Percentiles rank a stretch among this genome's conserved stretches.
These are phyloP conservation scores for Didymellaceae sp. DNA, from an alignment of 2,329 filamentous ascomycete genomes.

Conservation along the genomic window DNA sequence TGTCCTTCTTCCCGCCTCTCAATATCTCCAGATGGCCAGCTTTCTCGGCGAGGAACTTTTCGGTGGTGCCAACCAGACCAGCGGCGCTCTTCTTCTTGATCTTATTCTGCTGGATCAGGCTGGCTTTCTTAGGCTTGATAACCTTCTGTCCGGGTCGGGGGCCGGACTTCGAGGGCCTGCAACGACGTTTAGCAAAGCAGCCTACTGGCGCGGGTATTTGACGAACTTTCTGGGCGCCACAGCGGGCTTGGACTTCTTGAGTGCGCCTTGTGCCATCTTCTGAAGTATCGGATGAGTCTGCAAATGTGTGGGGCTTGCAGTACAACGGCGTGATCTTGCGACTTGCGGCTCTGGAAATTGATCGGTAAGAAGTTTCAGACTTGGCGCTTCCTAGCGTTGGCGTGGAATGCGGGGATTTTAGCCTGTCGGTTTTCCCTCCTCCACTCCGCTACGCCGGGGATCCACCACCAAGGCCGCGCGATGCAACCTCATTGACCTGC, in stretches of 20 bases:
- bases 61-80: slow-evolving; percentile 70
- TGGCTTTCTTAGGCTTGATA: slow-evolving; percentile 71
- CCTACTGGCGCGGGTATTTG: neutral
- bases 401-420: slow-evolving; percentile 35
- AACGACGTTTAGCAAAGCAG: slow-evolving; percentile 11
- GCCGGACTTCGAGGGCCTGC: slow-evolving; percentile 48
- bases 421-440: slow-evolving; percentile 34
- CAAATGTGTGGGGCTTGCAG: neutral
- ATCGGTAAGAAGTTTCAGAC: slow-evolving; percentile 22
- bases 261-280: slow-evolving; percentile 56
- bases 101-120: slow-evolving; percentile 65
- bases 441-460: slow-evolving; percentile 35
- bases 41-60: slow-evolving; percentile 68
- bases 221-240: slow-evolving; percentile 48
- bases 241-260: slow-evolving; percentile 55
- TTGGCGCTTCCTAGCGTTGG: slow-evolving; percentile 15
- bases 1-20: slow-evolving; percentile 68
- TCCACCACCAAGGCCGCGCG: slow-evolving; percentile 33
- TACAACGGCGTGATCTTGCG: neutral
- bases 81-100: slow-evolving; percentile 70
- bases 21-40: slow-evolving; percentile 75
- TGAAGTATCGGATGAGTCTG: neutral
- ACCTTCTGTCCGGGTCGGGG: slow-evolving; percentile 66
- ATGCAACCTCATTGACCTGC: neutral
- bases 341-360: slow-evolving; percentile 19